These are phyloP conservation scores for Saturnispora galanensis DNA, from an alignment of 805 yeast species.

Conservation along the genomic window DNA sequence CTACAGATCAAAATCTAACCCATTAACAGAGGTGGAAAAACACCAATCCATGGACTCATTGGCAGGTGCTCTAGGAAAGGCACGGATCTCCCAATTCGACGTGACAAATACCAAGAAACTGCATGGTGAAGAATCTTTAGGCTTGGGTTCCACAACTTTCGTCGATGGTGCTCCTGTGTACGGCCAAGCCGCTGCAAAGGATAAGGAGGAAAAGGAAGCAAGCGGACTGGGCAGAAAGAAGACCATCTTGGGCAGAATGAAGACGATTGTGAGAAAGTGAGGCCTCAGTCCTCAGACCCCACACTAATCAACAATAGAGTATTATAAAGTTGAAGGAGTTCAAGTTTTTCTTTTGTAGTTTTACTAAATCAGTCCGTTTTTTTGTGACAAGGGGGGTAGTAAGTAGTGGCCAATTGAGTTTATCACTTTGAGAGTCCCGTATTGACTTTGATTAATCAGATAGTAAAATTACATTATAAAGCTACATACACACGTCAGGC, in stretches of 20 bases:
- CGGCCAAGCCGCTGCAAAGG: conserved; percentile 12
- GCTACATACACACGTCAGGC: background rate
- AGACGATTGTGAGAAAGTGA: conserved; percentile 43
- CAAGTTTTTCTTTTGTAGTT: background rate
- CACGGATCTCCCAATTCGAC: conserved; percentile 57
- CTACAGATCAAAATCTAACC: conserved; percentile 1
- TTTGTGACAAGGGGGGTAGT: background rate
- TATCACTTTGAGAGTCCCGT: too few relatives aligned
- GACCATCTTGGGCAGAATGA: conserved; percentile 75
- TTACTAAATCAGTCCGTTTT: conserved; percentile 2
- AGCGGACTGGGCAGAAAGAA: conserved; percentile 68
- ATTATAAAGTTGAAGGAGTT: too few relatives aligned
- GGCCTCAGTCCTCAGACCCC: too few relatives aligned
- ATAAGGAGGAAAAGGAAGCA: conserved; percentile 31
- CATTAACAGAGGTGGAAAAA: background rate
- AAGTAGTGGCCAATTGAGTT: too few relatives aligned
- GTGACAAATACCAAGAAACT: conserved; percentile 44
- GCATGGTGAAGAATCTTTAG: conserved; percentile 82
- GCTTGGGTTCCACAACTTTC: conserved; percentile 87
- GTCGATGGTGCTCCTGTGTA: conserved; percentile 92
- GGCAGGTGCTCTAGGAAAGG: conserved; percentile 31
- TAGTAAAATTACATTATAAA: conserved; percentile 1
- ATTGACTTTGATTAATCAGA: background rate
- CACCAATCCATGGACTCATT: conserved; percentile 11
- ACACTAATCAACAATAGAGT: too few relatives aligned